These are phyloP conservation scores for Bryum argenteum DNA, from an alignment of 225 moss, liverwort and hornwort species.

Conservation along the genomic window DNA sequence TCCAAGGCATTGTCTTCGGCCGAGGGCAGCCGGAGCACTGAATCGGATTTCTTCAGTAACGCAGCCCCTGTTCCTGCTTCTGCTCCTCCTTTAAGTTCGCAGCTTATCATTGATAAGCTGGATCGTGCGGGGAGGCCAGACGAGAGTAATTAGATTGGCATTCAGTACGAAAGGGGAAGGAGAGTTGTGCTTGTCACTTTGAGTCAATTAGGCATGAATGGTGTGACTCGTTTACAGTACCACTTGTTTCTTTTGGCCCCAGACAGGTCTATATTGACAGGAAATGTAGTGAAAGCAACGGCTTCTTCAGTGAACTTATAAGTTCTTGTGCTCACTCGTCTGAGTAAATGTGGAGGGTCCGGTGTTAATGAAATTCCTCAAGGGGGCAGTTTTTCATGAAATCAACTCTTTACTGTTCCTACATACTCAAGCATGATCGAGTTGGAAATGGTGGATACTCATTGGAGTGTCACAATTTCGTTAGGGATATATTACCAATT, in stretches of 20 bases:
- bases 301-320: neutral
- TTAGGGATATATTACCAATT: too few relatives aligned
- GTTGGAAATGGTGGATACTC: too few relatives aligned
- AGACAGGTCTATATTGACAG: slow-evolving; percentile 9
- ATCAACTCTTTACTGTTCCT: too few relatives aligned
- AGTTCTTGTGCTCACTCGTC: neutral
- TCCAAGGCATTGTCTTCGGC: slow-evolving; percentile 22
- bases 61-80: slow-evolving; percentile 38
- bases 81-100: slow-evolving; percentile 43
- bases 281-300: slow-evolving; percentile 14
- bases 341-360: too few relatives aligned
- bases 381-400: too few relatives aligned
- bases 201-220: slow-evolving; percentile 30
- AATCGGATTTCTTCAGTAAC: slow-evolving; percentile 28
- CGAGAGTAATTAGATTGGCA: slow-evolving; percentile 36
- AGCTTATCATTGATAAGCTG: slow-evolving; percentile 46
- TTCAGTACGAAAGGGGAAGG: slow-evolving; percentile 12
- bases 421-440: too few relatives aligned
- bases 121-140: slow-evolving; percentile 33
- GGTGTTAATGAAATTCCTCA: too few relatives aligned
- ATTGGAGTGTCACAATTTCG: too few relatives aligned
- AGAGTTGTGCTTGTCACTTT: slow-evolving; percentile 16
- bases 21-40: slow-evolving; percentile 33
- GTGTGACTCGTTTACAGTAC: slow-evolving; percentile 16
- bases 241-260: neutral